These are phyloP conservation scores for Pleurotus tuber-regium DNA, from an alignment of 768 basidiomycete species.

Conservation along the genomic window DNA sequence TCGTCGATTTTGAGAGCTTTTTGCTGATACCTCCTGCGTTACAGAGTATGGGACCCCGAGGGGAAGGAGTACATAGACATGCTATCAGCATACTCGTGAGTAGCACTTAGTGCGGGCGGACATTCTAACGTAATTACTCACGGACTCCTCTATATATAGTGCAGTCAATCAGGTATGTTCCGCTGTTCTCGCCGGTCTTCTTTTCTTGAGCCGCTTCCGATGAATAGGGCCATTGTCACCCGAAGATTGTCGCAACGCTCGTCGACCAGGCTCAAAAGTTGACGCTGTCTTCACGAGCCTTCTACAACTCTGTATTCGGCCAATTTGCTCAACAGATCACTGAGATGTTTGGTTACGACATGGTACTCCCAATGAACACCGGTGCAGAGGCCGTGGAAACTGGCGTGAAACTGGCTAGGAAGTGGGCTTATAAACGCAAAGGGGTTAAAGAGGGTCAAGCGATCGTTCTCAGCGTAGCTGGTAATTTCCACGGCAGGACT, in stretches of 20 bases:
- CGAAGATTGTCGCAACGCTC: constrained; percentile 78
- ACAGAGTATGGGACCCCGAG: constrained; percentile 89
- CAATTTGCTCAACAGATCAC: constrained; percentile 86
- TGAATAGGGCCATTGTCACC: constrained; percentile 84
- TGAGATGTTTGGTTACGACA: constrained; percentile 85
- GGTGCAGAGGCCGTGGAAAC: constrained; percentile 99
- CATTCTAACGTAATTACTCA: constrained; percentile 9
- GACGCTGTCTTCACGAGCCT: constrained; percentile 93
- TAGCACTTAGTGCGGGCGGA: constrained; percentile 5
- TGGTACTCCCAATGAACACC: constrained; percentile 98
- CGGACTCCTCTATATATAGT: constrained; percentile 34
- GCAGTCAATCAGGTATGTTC: constrained; percentile 93
- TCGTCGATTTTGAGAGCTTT: too few species aligned
- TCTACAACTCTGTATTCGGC: constrained; percentile 92
- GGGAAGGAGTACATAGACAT: constrained; percentile 97
- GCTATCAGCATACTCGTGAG: constrained; percentile 96
- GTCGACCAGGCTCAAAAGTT: constrained; percentile 83
- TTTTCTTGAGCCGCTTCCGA: constrained; percentile 10
- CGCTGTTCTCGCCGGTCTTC: constrained; percentile 27
- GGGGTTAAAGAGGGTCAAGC: constrained; percentile 80
- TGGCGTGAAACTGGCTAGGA: constrained; percentile 90
- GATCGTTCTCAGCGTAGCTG: constrained; percentile 78
- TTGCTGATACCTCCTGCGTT: neutral
- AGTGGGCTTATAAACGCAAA: constrained; percentile 95
- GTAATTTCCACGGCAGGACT: constrained; percentile 97